Evolutionary conservation across 2,329 filamentous ascomycete genomes (phyloP).

Genomic region (Beauveria caledonica): DNA sequence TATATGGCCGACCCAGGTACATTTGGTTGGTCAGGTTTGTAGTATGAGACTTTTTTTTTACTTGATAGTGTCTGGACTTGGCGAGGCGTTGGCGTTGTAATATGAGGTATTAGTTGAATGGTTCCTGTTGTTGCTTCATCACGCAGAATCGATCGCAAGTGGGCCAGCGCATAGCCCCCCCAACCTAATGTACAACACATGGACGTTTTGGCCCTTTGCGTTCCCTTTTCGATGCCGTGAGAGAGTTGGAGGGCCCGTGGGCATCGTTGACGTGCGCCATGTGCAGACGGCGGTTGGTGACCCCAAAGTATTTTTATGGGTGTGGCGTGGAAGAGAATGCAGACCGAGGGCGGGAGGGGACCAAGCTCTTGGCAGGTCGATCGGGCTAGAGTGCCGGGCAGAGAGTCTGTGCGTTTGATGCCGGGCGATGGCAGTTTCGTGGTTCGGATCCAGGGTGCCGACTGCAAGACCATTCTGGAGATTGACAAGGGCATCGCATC

Average conservation of each 20-base stretch:
- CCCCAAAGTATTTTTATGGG: background rate
- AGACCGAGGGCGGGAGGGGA: background rate
- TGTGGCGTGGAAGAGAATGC: background rate
- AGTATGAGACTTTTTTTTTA: conserved; percentile 4
- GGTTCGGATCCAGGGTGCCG: background rate
- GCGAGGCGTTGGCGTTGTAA: background rate
- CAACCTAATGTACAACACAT: background rate
- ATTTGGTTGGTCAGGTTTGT: background rate
- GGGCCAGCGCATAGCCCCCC: background rate
- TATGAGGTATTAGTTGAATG: conserved; percentile 6
- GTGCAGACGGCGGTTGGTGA: background rate
- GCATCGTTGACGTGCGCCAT: background rate
- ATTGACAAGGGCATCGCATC: background rate
- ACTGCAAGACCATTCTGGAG: background rate
- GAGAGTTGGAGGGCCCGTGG: background rate
- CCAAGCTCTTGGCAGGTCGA: conserved; percentile 4
- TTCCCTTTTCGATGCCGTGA: background rate
- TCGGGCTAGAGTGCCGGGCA: background rate
- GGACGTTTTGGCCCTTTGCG: background rate
- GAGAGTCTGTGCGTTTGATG: conserved; percentile 1
- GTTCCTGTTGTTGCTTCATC: background rate
- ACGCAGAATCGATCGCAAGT: background rate
- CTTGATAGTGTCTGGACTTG: no score
- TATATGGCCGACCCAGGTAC: background rate
- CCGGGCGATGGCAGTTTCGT: background rate